Conservation (phyloP, 345 rosid species). For the Acer negundo region DNA sequence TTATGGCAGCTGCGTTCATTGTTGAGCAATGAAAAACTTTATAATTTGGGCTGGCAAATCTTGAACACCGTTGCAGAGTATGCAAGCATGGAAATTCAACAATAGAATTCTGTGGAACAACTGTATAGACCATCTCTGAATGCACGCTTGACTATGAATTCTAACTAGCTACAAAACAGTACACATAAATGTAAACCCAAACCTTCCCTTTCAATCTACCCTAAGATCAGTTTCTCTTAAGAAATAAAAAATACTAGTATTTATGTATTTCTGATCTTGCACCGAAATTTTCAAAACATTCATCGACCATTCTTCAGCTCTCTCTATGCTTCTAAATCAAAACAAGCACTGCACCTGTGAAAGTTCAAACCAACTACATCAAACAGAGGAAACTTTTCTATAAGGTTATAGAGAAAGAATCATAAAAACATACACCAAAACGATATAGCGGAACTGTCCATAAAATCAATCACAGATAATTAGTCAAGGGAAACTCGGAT, state of each 20-base stretch:
- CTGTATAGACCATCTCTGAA: slow-evolving; percentile 43
- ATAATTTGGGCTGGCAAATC: slow-evolving; percentile 25
- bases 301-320: not conserved
- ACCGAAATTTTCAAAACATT: not conserved
- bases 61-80: slow-evolving; percentile 25
- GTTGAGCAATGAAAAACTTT: slow-evolving; percentile 18
- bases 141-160: slow-evolving; percentile 9
- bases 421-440: slow-evolving; percentile 5
- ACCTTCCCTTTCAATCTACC: slow-evolving; percentile 11
- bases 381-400: not conserved
- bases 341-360: not conserved
- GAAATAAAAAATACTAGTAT: not conserved
- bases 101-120: slow-evolving; percentile 38
- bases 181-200: not conserved
- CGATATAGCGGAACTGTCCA: not conserved
- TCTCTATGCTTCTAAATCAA: not conserved
- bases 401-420: not conserved
- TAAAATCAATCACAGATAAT: not conserved
- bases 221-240: not conserved
- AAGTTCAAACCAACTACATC: slow-evolving; percentile 7
- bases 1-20: slow-evolving; percentile 13
- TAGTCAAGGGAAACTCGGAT: not conserved
- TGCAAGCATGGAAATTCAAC: slow-evolving; percentile 35
- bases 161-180: slow-evolving; percentile 4
- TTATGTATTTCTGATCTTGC: slow-evolving; percentile 2